Evolutionary conservation across 2,329 filamentous ascomycete species (phyloP).

Genomic region (Pestalotiopsis sp.): DNA sequence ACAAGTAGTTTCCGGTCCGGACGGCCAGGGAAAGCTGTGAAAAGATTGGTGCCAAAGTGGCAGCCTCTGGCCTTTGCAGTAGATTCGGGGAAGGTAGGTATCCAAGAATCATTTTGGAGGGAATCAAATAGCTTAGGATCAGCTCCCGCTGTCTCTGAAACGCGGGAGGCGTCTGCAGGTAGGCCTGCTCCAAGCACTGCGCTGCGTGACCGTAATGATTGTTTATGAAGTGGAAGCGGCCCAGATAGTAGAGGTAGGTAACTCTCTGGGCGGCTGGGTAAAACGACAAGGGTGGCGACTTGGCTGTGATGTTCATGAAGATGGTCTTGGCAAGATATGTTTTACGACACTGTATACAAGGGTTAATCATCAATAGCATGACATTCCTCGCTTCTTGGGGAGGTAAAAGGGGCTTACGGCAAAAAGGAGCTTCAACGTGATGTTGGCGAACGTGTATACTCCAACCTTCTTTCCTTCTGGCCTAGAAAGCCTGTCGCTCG

Average conservation of each 20-base stretch:
- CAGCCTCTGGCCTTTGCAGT: constrained; percentile 69
- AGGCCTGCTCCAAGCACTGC: constrained; percentile 75
- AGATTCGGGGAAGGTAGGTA: constrained; percentile 72
- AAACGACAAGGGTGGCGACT: constrained; percentile 75
- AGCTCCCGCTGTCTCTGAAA: constrained; percentile 74
- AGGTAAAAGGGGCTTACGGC: constrained; percentile 52
- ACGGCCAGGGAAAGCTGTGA: constrained; percentile 72
- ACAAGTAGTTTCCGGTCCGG: constrained; percentile 69
- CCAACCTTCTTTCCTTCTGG: constrained; percentile 84
- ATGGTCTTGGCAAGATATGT: constrained; percentile 83
- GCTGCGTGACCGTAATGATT: constrained; percentile 79
- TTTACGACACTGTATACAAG: constrained; percentile 64
- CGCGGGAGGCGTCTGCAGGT: constrained; percentile 61
- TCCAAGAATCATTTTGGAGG: constrained; percentile 80
- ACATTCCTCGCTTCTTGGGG: not conserved
- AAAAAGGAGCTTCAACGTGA: constrained; percentile 85
- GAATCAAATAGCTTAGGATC: constrained; percentile 82
- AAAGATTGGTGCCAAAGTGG: constrained; percentile 65
- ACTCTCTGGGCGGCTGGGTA: constrained; percentile 87
- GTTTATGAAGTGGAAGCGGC: constrained; percentile 84
- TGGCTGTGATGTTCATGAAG: constrained; percentile 82
- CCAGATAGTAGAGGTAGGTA: constrained; percentile 92
- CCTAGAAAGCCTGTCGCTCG: constrained; percentile 62
- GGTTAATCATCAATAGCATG: not conserved
- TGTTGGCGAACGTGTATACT: constrained; percentile 89